Base-by-base conservation (phyloP, 768 basidiomycete species). In the Suillus subluteus region DNA sequence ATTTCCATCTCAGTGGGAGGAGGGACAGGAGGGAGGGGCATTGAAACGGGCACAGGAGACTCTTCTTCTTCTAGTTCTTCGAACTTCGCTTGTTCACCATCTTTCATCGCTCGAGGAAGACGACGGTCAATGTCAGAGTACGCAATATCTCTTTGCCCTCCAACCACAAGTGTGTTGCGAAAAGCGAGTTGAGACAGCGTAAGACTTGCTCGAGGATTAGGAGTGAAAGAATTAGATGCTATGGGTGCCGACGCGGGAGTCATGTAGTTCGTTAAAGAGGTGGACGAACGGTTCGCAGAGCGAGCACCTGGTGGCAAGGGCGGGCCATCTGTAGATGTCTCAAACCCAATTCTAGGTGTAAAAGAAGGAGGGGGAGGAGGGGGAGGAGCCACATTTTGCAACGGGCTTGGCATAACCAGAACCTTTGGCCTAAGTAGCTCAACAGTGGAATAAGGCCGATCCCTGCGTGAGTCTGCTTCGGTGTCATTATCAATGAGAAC, bases 391-490 rank as follows among this genome's bases (percentile, higher is more conserved):
- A 78, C 72, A 62, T 82, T 79, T 71, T 96, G 92, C 44, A 97
- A 80, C 2, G 94, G 93, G 67, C 91, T 91, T 12, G 96, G 96
- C 96, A 98, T 97, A 68, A 98, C 88, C 55, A 98, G 88, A n/a
- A 95, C 84, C 76, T 95, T 95, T 1, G 96, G 96, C 26, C 95
- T 85, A 70, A 97, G 82, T 54, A 97, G 81, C 40, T 95, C 92
- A 65, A 90, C 70, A 15, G 91, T 91, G 12, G 92, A 94, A 72
- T 87, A 89, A 23, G 83, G 87, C 44, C 88, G 86, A 52, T 88
- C 85, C 80, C 82, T 63, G 71, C 69, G 70, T 2, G 69, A 72
- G 58, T 79, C 76, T 61, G 62, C 59, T 58, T 77, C 76, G 21
- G 41, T 82, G 65, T 87, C 88, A 67, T 87, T 83, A 58, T 89